A percentile compares a stretch with the other conserved stretches of the same genome.
These are phyloP conservation scores for Amanita inopinata DNA, from an alignment of 768 basidiomycete genomes.

Conservation along the genomic window DNA sequence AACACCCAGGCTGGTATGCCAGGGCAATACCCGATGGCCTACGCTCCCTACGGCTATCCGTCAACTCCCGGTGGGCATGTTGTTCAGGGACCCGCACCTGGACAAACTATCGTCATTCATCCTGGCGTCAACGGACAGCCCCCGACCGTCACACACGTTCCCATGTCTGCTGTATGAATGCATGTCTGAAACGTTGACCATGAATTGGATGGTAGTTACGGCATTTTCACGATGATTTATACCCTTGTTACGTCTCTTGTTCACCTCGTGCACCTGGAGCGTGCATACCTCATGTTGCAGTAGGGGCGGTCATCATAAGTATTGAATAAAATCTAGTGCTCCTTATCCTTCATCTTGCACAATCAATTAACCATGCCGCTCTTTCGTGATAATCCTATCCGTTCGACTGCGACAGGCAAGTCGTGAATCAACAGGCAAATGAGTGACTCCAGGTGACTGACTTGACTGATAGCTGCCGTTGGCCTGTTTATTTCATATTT, in stretches of 20 bases:
- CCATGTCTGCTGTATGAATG: slow-evolving; percentile 23
- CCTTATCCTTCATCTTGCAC: background rate
- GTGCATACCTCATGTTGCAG: slow-evolving; percentile 14
- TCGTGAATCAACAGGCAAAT: background rate
- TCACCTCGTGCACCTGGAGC: slow-evolving; percentile 10
- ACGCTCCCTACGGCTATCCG: slow-evolving; percentile 17
- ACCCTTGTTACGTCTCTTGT: slow-evolving; percentile 5
- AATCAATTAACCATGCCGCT: slow-evolving; percentile 28
- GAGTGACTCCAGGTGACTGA: background rate
- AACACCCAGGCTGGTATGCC: slow-evolving; percentile 25
- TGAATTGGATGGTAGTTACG: too few species aligned
- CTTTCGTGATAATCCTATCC: slow-evolving; percentile 37
- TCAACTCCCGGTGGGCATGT: slow-evolving; percentile 15
- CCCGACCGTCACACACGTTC: slow-evolving; percentile 53
- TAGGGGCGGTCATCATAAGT: background rate
- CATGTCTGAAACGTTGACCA: background rate
- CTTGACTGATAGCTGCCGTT: slow-evolving; percentile 28
- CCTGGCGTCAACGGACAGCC: slow-evolving; percentile 52
- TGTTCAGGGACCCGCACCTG: slow-evolving; percentile 23
- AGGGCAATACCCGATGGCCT: slow-evolving; percentile 24
- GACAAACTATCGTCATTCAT: slow-evolving; percentile 60
- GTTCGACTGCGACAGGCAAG: slow-evolving; percentile 33
- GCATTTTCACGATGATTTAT: too few species aligned
- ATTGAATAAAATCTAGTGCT: background rate
- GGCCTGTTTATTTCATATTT: slow-evolving; percentile 41